phyloP scores from a whole-genome alignment of 345 rosid species.

The Noccaea bulbosa region DNA sequence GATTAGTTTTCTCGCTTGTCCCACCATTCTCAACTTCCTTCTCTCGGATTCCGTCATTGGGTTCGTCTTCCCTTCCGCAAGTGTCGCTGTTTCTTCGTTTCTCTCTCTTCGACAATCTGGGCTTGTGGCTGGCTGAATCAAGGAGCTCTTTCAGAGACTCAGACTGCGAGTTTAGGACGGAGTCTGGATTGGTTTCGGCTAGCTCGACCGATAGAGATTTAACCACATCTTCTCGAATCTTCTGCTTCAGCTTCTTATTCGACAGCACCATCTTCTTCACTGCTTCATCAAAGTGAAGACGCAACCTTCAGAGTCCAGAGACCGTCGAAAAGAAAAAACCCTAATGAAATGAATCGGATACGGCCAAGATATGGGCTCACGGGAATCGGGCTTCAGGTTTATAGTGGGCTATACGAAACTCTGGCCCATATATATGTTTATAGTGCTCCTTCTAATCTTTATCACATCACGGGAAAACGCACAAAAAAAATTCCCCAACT shows the following conservation, averaged over 20 bases:
- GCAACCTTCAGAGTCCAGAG: conserved; percentile 6
- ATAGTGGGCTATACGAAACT: neutral
- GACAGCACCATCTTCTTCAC: conserved; percentile 74
- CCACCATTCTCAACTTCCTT: conserved; percentile 5
- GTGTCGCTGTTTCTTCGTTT: conserved; percentile 54
- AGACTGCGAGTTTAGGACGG: conserved; percentile 44
- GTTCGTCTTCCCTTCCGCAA: conserved; percentile 36
- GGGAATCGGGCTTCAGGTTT: conserved; percentile 3
- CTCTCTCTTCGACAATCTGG: conserved; percentile 80
- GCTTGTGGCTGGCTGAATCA: conserved; percentile 61
- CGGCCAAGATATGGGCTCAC: conserved; percentile 5
- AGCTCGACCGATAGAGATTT: conserved; percentile 44
- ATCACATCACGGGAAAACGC: too few species aligned
- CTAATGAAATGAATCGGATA: conserved; percentile 10
- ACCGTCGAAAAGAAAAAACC: conserved; percentile 27
- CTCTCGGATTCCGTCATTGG: conserved; percentile 5
- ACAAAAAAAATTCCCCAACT: too few species aligned
- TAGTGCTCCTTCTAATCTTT: too few species aligned
- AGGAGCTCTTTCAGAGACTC: conserved; percentile 57
- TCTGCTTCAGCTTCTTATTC: conserved; percentile 92
- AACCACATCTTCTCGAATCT: conserved; percentile 57
- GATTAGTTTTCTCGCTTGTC: conserved; percentile 19
- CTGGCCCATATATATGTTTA: too few species aligned
- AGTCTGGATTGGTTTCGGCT: conserved; percentile 28
- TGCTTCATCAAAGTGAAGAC: conserved; percentile 11